Percentiles rank a stretch among this genome's conserved stretches.
Conservation (phyloP, 208 protist genomes). For the Acanthamoeba castellanii region DNA sequence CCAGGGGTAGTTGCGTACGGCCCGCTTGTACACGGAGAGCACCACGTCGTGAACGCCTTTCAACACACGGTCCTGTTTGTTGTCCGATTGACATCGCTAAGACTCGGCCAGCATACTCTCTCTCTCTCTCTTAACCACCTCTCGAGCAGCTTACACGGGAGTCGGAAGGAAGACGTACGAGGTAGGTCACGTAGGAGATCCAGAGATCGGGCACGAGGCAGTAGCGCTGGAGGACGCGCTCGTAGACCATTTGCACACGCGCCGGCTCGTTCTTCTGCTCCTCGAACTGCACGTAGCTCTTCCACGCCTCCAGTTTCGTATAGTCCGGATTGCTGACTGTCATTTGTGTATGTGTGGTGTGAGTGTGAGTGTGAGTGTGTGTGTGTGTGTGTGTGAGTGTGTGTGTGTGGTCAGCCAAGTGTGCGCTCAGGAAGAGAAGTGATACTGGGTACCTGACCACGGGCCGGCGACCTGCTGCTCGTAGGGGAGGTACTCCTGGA, state of each 20-base stretch:
- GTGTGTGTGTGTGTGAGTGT: background rate
- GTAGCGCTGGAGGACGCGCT: conserved; percentile 44
- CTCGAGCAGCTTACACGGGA: background rate
- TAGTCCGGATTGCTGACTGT: conserved; percentile 55
- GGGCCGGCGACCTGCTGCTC: conserved; percentile 23
- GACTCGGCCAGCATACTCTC: background rate
- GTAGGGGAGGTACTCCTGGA: background rate
- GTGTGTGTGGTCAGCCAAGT: background rate
- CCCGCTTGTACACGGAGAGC: conserved; percentile 41
- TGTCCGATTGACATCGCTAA: background rate
- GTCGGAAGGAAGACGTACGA: background rate
- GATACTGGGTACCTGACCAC: background rate
- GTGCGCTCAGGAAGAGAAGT: background rate
- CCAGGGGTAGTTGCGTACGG: conserved; percentile 62
- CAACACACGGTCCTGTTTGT: conserved; percentile 23
- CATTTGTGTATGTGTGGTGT: background rate
- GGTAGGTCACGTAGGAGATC: conserved; percentile 37
- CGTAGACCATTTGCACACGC: conserved; percentile 57
- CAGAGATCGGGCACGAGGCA: conserved; percentile 51
- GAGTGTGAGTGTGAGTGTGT: background rate
- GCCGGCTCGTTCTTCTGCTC: conserved; percentile 51
- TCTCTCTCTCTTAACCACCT: background rate
- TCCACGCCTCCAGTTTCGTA: conserved; percentile 57
- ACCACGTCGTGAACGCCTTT: conserved; percentile 46
- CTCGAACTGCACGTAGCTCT: conserved; percentile 35